Percentiles rank a stretch among this genome's conserved stretches.
Evolutionary conservation across 2,329 filamentous ascomycete genomes (phyloP).

Genomic region (Penicillium sp.): DNA sequence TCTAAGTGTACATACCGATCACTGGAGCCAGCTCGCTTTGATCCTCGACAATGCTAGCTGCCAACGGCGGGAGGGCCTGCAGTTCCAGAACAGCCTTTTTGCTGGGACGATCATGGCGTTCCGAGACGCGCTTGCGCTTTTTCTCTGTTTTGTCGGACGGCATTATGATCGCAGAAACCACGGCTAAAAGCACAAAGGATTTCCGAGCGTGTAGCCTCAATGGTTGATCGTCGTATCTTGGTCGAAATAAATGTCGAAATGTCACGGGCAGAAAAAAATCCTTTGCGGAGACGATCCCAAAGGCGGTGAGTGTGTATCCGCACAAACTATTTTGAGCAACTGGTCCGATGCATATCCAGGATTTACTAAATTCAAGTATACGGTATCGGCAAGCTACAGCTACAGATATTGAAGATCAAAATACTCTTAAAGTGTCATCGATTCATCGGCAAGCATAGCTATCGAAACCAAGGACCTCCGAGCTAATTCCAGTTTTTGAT

Average conservation of each 20-base stretch:
- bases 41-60: constrained; percentile 49
- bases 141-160: constrained; percentile 42
- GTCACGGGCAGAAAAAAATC: constrained; percentile 26
- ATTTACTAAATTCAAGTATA: not conserved
- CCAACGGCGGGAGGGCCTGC: constrained; percentile 40
- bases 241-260: constrained; percentile 24
- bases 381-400: not conserved
- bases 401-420: not conserved
- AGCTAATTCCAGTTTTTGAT: constrained; percentile 29
- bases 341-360: not conserved
- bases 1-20: constrained; percentile 42
- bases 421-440: constrained; percentile 23
- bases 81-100: constrained; percentile 49
- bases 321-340: constrained; percentile 15
- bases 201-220: constrained; percentile 8
- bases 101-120: constrained; percentile 45
- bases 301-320: constrained; percentile 26
- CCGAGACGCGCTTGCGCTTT: constrained; percentile 53
- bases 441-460: constrained; percentile 30
- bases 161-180: constrained; percentile 25
- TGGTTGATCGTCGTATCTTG: constrained; percentile 8
- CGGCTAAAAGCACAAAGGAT: not conserved
- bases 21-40: constrained; percentile 50
- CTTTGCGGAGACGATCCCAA: constrained; percentile 18
- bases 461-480: constrained; percentile 25